phyloP scores from a whole-genome alignment of 2,329 filamentous ascomycete species.

The Beauveria pseudobassiana region DNA sequence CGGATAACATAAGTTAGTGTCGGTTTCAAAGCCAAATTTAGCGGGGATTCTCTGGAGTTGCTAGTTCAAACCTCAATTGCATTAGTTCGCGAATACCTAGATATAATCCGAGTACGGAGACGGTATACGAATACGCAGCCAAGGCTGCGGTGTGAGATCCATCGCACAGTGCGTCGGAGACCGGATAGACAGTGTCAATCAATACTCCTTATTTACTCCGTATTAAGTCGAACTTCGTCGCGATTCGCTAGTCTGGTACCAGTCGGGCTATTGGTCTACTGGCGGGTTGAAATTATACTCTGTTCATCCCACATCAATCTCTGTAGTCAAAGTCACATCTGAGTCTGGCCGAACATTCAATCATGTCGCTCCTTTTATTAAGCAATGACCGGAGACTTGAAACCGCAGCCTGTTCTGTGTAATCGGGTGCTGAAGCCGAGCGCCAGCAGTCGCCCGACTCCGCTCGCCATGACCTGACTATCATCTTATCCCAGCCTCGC shows the following conservation, averaged over 20 bases:
- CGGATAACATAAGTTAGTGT: neutral
- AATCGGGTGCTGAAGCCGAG: slow-evolving; percentile 5
- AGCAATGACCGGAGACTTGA: neutral
- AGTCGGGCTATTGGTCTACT: neutral
- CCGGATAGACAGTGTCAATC: no score
- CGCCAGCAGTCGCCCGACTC: neutral
- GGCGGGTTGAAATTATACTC: no score
- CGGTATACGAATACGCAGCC: no score
- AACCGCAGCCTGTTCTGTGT: neutral
- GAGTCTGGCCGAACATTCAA: neutral
- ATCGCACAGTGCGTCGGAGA: no score
- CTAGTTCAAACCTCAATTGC: no score
- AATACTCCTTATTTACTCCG: no score
- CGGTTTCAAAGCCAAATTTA: neutral
- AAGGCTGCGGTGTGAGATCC: no score
- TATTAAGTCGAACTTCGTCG: neutral
- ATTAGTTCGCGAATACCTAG: no score
- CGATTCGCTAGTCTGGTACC: no score
- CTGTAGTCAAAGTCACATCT: neutral
- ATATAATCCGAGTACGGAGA: no score
- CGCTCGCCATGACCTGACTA: neutral
- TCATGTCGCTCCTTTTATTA: neutral
- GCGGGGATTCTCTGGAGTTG: neutral
- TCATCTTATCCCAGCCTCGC: neutral
- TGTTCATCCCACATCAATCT: neutral